phyloP scores from a whole-genome alignment of 176 grass and related monocot species.

The Phyllostachys edulis region DNA sequence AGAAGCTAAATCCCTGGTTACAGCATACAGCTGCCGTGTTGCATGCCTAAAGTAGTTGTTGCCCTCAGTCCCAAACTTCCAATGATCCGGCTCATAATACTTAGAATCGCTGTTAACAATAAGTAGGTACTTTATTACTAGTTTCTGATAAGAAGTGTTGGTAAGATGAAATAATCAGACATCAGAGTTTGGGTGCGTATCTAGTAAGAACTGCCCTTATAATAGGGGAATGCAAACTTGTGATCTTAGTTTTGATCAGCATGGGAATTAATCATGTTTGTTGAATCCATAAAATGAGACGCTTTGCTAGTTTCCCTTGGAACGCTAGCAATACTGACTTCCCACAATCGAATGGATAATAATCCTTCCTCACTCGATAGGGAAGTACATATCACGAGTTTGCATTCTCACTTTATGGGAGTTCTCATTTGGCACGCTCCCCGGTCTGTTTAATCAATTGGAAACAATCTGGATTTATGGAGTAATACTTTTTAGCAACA shows the following conservation, averaged over 20 bases:
- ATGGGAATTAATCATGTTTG: neutral
- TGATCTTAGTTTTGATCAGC: neutral
- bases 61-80: constrained; percentile 74
- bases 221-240: neutral
- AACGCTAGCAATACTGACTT: neutral
- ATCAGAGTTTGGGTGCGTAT: neutral
- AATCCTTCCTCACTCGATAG: neutral
- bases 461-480: neutral
- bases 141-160: constrained; percentile 7
- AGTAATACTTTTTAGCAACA: constrained; percentile 54
- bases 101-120: constrained; percentile 54
- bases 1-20: constrained; percentile 70
- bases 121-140: constrained; percentile 25
- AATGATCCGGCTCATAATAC: constrained; percentile 73
- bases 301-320: constrained; percentile 11
- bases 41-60: constrained; percentile 88
- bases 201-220: neutral
- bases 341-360: neutral
- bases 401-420: neutral
- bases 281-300: neutral
- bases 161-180: neutral
- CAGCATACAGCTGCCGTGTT: constrained; percentile 68
- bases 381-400: neutral
- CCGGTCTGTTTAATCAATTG: neutral
- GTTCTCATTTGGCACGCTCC: neutral